Evolutionary conservation across 495 filamentous ascomycete species (phyloP), one percentile per base, ranked within the genome.

Genomic region (Lasiosphaeria hispida): DNA sequence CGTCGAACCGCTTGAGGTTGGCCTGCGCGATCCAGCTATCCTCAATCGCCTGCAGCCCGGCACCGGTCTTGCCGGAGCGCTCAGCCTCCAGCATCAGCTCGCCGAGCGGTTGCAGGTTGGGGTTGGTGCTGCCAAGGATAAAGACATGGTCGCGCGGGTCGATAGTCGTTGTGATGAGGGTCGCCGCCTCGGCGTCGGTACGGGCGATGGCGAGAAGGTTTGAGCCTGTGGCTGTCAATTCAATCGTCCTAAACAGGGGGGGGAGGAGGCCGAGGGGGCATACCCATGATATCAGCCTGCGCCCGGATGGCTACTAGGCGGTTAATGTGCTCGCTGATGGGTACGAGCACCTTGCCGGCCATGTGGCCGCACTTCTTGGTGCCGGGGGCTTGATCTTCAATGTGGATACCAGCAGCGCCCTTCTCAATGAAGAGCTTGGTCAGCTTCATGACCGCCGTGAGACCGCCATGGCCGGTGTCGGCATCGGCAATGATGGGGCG

Each of bases 341-440:
- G 94, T 49, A 98, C 94, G 47, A 98, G 82, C 34, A 98, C 94
- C 79, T 98, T 98, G 64, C 94, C 94, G 61, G 94, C 94, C 94
- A 98, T 98, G 76, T 98, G 94, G 55, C 94, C 94, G 69, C 94
- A 98, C 80, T 98, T 98, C 85, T 98, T 98, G 38, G 94, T 98
- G 40, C 94, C 94, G 1, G 94, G 93, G 9, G 94, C 94, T 75
- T 98, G 94, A 69, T 98, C 94, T 75, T 98, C 94, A 61, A 98
- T 97, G 73, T 98, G 94, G 66, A 98, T 96, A 65, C 94, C 94
- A 41, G 94, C 94, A 36, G 94, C 94, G 68, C 94, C 94, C 65
- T 92, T 91, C 80, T 98, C 94, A 60, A 98, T 77, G 77, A 98
- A 98, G 14, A 98, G 82, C 78, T 96, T 96, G 51, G 94, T 98